phyloP scores from a whole-genome alignment of 257 asterid species.

The Solanum neorickii region DNA sequence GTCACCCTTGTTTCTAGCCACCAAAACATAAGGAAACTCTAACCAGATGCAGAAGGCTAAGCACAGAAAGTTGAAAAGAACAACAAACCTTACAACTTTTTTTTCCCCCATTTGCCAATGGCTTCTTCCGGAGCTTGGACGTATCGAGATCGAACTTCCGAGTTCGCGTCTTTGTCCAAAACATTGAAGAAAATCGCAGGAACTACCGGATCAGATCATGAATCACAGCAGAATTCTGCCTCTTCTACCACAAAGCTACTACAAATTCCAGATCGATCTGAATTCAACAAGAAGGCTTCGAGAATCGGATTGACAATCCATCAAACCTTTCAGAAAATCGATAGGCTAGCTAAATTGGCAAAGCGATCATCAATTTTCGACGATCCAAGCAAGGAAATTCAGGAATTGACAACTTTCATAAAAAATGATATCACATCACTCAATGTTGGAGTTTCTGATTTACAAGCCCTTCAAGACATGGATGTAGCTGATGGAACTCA shows the following conservation, averaged over 20 bases:
- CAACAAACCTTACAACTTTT: not conserved
- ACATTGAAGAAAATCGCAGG: constrained; percentile 35
- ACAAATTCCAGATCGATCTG: constrained; percentile 47
- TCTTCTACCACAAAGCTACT: not conserved
- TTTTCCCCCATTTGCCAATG: constrained; percentile 2
- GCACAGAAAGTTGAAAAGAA: not conserved
- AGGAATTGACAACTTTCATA: constrained; percentile 52
- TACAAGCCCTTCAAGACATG: constrained; percentile 52
- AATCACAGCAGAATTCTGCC: not conserved
- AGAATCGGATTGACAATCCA: constrained; percentile 59
- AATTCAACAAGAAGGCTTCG: constrained; percentile 64
- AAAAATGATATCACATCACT: constrained; percentile 65
- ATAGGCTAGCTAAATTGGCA: constrained; percentile 55
- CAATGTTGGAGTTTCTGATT: constrained; percentile 54
- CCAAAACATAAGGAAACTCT: not conserved
- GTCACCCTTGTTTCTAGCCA: not conserved
- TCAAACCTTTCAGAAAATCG: constrained; percentile 68
- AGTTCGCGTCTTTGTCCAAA: constrained; percentile 36
- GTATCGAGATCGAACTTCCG: constrained; percentile 65
- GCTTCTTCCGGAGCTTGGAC: constrained; percentile 23
- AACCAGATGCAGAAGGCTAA: not conserved
- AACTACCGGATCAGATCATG: not conserved
- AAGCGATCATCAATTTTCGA: constrained; percentile 73
- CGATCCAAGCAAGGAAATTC: constrained; percentile 80
- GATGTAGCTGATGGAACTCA: constrained; percentile 41